Evolutionary conservation across 129 eudicot species (phyloP).

Genomic region (Calendula officinalis): DNA sequence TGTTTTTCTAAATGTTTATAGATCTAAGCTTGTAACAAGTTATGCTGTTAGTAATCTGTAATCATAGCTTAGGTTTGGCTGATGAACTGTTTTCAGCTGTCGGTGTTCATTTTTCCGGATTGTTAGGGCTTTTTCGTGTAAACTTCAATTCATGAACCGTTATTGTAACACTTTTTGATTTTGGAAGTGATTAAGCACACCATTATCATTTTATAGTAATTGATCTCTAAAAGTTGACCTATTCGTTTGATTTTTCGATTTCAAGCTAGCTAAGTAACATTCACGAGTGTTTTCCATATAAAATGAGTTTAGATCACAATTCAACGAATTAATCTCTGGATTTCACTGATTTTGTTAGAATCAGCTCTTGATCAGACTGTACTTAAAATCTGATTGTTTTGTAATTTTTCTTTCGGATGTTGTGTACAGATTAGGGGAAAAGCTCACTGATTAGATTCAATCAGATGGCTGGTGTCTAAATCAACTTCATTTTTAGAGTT

Average conservation of each 20-base stretch:
- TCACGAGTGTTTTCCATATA: no score
- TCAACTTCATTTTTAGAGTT: not conserved
- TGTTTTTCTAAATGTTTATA: not conserved
- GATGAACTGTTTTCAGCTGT: conserved; percentile 5
- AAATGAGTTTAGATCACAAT: no score
- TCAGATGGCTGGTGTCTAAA: not conserved
- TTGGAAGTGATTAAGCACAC: no score
- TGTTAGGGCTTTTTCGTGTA: not conserved
- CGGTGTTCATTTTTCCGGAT: not conserved
- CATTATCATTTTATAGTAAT: no score
- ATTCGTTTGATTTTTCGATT: no score
- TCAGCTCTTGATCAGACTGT: no score
- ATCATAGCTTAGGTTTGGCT: not conserved
- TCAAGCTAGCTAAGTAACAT: no score
- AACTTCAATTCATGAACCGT: not conserved
- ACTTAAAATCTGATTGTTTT: not conserved
- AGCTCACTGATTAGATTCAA: conserved; percentile 17
- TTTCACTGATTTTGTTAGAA: no score
- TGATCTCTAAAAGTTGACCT: no score
- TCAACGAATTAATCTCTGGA: no score
- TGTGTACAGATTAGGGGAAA: conserved; percentile 26
- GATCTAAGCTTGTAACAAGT: conserved; percentile 1
- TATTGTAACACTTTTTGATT: no score
- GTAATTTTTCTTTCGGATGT: not conserved
- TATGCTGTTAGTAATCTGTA: no score